Base-by-base conservation (phyloP, 176 grass and related monocot species). In the Oryza glumipatula region DNA sequence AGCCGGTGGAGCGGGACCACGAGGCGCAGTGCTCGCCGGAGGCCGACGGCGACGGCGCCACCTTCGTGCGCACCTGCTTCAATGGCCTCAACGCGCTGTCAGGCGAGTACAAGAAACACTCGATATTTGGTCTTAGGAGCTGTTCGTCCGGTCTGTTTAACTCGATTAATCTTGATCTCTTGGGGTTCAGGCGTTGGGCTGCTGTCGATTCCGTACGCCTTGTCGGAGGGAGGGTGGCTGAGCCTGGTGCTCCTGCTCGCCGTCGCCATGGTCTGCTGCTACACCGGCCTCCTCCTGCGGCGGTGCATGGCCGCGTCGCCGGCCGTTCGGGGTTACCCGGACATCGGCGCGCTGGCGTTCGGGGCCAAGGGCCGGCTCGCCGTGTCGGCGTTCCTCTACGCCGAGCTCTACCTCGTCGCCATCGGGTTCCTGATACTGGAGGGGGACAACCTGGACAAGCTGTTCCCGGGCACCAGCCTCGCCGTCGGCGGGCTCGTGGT, bases 41-140 rank as follows among this genome's bases (percentile, higher is more conserved):
- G 12, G 30, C 19, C 67, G 77, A 68, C 61, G 81, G 24, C 72
- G 87, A 68, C 72, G 81, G 67, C 72, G 87, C 93, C 0, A 85
- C 44, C 66, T 96, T 91, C 83, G 51, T 88, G 9, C 85, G 89
- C 16, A 96, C 94, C 74, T 93, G 88, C 73, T 96, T 93, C 84
- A 96, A 96, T 74, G 94, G 94, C 64, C 91, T 96, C 80, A 96
- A 96, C 87, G 91, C 86, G 68, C 85, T 96, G 35, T 93, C 91
- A 70, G 94, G 94, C 89, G 14, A 54, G 72, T 26, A 44, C n/a
- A 17, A 10, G 22, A 65, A 58, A 16, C 16, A 7, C 46, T 15
- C 51, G 4, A 22, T 41, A 47, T 23, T 44, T 51, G 5, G 38
- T 23, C 3, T 8, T 9, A 5, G 17, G 7, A 2, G 30, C 17